Conservation (phyloP, 805 yeast species). For the Ascoidea asiatica region DNA sequence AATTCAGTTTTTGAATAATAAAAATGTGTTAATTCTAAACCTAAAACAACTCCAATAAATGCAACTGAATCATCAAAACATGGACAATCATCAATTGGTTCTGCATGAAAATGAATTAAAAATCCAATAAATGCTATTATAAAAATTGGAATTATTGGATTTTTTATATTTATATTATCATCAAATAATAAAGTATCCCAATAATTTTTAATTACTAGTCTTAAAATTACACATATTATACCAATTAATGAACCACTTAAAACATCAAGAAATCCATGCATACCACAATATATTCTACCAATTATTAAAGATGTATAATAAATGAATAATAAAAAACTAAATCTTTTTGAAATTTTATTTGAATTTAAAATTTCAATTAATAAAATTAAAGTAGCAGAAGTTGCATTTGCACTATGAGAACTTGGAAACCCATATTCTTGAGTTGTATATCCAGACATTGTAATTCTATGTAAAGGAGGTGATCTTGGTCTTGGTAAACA, state of each 20-base stretch:
- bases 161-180: conserved; percentile 12
- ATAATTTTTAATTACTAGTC: conserved; percentile 24
- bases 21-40: conserved; percentile 58
- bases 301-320: conserved; percentile 55
- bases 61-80: conserved; percentile 94
- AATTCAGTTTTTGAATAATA: conserved; percentile 16
- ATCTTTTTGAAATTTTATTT: conserved; percentile 2
- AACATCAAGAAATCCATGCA: conserved; percentile 89
- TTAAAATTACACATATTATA: conserved; percentile 28
- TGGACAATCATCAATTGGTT: conserved; percentile 89
- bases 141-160: conserved; percentile 20
- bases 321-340: conserved; percentile 14
- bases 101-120: conserved; percentile 57
- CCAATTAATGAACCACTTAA: conserved; percentile 58
- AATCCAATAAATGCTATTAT: conserved; percentile 28
- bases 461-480: conserved; percentile 83
- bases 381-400: conserved; percentile 55
- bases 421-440: conserved; percentile 93
- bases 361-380: conserved; percentile 10
- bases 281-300: conserved; percentile 90
- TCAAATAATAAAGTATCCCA: conserved; percentile 34
- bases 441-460: conserved; percentile 82
- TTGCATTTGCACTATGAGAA: conserved; percentile 90
- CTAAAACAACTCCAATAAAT: conserved; percentile 76
- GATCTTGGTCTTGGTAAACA: conserved; percentile 88